These are phyloP conservation scores for Phytophthora citrophthora DNA, from an alignment of 352 stramenopile genomes.

Conservation along the genomic window DNA sequence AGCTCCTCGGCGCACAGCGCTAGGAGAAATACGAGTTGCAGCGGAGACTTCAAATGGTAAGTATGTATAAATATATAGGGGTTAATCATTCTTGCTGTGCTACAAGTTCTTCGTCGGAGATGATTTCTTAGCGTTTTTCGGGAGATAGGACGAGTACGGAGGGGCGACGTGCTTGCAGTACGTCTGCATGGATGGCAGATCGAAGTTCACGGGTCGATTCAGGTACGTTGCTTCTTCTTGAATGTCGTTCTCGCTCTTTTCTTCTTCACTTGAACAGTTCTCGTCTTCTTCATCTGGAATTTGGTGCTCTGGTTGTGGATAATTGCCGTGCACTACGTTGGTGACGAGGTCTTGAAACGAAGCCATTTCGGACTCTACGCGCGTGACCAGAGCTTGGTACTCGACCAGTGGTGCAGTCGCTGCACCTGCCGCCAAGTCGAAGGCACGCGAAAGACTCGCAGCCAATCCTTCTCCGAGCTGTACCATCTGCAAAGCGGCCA, in stretches of 20 bases:
- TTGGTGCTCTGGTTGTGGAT: constrained; percentile 16
- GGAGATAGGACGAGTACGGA: constrained; percentile 66
- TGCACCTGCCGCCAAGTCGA: constrained; percentile 42
- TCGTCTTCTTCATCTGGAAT: constrained; percentile 10
- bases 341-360: constrained; percentile 49
- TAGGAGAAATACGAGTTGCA: constrained; percentile 10
- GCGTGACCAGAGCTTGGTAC: constrained; percentile 56
- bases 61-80: constrained; percentile 45
- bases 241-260: constrained; percentile 8
- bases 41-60: constrained; percentile 23
- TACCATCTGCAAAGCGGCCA: constrained; percentile 44
- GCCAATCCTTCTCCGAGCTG: constrained; percentile 49
- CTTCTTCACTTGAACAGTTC: constrained; percentile 13
- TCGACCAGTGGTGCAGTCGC: constrained; percentile 40
- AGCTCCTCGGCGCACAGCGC: constrained; percentile 51
- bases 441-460: constrained; percentile 44
- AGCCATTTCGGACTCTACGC: constrained; percentile 43
- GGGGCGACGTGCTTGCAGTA: constrained; percentile 68
- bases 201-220: constrained; percentile 35
- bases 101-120: constrained; percentile 22
- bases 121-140: constrained; percentile 17
- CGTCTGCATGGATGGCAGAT: constrained; percentile 76
- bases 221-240: constrained; percentile 26
- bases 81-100: constrained; percentile 1
- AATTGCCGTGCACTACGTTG: constrained; percentile 27